Percentiles rank a stretch among this genome's conserved stretches.
These are phyloP conservation scores for Neospora caninum DNA, from an alignment of 169 alveolate species.

Conservation along the genomic window DNA sequence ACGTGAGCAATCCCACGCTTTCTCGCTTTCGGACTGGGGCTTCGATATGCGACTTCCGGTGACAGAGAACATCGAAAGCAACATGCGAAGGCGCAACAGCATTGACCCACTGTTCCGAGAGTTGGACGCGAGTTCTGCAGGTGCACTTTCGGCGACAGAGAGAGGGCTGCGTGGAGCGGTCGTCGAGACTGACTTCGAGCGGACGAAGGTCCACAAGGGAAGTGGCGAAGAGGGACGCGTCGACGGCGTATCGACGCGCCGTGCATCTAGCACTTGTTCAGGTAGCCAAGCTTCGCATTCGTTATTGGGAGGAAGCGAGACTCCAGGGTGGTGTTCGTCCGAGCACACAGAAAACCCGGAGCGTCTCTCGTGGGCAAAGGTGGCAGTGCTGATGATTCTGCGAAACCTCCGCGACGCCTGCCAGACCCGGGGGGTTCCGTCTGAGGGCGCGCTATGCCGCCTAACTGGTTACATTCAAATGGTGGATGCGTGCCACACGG, in stretches of 20 bases:
- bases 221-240: too few species aligned
- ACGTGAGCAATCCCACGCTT: neutral
- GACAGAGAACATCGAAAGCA: neutral
- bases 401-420: constrained; percentile 57
- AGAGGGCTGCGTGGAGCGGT: too few species aligned
- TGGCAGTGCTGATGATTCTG: constrained; percentile 41
- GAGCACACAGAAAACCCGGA: neutral
- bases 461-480: constrained; percentile 8
- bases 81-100: neutral
- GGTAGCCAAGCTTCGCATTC: too few species aligned
- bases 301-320: too few species aligned
- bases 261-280: too few species aligned
- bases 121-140: neutral
- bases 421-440: constrained; percentile 21
- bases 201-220: too few species aligned
- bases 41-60: neutral
- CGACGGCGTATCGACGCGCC: too few species aligned
- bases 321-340: too few species aligned
- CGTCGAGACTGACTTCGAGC: too few species aligned
- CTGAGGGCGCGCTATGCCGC: constrained; percentile 13
- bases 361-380: constrained; percentile 30
- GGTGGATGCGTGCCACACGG: constrained; percentile 23
- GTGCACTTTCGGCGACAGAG: too few species aligned
- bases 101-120: neutral
- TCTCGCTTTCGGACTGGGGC: neutral